A percentile compares a stretch with the other conserved stretches of the same genome.
Conservation (phyloP, 352 stramenopile species). For the Globisporangium echinulatum region DNA sequence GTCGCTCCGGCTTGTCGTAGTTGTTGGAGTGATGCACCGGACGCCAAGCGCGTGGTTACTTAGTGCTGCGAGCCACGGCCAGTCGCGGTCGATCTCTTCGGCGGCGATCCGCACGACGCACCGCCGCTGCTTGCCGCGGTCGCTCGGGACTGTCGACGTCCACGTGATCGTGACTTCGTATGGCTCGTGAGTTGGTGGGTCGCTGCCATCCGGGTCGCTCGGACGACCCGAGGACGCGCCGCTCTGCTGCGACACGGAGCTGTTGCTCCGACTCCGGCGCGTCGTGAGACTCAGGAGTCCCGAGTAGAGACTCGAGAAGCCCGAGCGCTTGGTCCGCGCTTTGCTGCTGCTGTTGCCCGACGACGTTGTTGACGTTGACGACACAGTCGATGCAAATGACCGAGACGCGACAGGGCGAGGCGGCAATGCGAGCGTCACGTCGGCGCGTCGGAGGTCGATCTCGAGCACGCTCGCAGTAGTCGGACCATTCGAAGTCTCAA, state of each 20-base stretch:
- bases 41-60: slow-evolving; percentile 50
- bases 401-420: slow-evolving; percentile 2
- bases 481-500: neutral
- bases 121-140: slow-evolving; percentile 6
- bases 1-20: slow-evolving; percentile 8
- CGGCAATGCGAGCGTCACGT: slow-evolving; percentile 31
- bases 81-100: slow-evolving; percentile 42
- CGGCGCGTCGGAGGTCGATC: slow-evolving; percentile 26
- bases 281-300: slow-evolving; percentile 5
- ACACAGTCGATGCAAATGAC: too few species aligned
- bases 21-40: slow-evolving; percentile 17
- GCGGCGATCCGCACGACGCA: slow-evolving; percentile 40
- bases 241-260: slow-evolving; percentile 7
- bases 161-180: slow-evolving; percentile 15
- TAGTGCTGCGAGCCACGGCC: slow-evolving; percentile 57
- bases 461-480: slow-evolving; percentile 19
- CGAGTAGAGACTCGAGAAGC: slow-evolving; percentile 4
- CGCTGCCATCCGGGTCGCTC: slow-evolving; percentile 10
- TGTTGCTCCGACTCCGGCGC: slow-evolving; percentile 10
- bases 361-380: too few species aligned
- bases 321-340: neutral
- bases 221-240: neutral
- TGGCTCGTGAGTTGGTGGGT: slow-evolving; percentile 5
- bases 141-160: slow-evolving; percentile 2
- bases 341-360: neutral